Conservation (phyloP, 1,284 basidiomycete genomes). For the Entoloma clypeatum region DNA sequence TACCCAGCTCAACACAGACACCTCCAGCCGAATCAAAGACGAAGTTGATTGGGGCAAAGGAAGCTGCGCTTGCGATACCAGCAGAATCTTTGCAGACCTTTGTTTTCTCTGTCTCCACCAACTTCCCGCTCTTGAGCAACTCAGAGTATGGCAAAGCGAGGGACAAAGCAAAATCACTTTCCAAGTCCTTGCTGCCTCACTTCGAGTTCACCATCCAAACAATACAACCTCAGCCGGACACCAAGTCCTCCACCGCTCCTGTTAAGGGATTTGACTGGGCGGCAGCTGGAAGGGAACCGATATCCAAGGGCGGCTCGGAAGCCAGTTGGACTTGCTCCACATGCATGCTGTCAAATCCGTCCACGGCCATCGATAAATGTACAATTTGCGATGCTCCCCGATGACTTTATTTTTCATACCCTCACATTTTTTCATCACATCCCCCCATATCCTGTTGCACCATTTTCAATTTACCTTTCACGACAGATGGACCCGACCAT, state of each 20-base stretch:
- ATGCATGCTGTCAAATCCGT: constrained; percentile 42
- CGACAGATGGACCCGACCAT: no score
- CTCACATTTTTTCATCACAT: neutral
- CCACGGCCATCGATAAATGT: constrained; percentile 40
- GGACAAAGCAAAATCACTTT: constrained; percentile 27
- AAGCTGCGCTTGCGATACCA: constrained; percentile 29
- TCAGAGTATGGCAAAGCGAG: constrained; percentile 30
- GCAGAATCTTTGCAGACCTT: constrained; percentile 21
- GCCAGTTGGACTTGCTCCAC: constrained; percentile 41
- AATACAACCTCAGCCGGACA: constrained; percentile 11
- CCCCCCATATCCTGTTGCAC: constrained; percentile 5
- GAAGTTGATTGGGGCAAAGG: constrained; percentile 24
- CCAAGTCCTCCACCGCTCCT: constrained; percentile 14
- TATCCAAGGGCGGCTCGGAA: constrained; percentile 18
- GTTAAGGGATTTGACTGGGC: constrained; percentile 25
- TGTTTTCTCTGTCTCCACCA: constrained; percentile 15
- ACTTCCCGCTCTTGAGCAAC: constrained; percentile 9
- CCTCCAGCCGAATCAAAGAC: constrained; percentile 1
- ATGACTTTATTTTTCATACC: constrained; percentile 3
- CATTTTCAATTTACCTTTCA: neutral
- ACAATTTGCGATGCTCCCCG: constrained; percentile 41
- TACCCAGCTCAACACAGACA: neutral
- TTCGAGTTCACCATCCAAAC: constrained; percentile 25
- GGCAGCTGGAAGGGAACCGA: constrained; percentile 37
- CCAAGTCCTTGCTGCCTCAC: constrained; percentile 41